phyloP scores from a whole-genome alignment of 176 grass and related monocot species.

The Oryza coarctata region DNA sequence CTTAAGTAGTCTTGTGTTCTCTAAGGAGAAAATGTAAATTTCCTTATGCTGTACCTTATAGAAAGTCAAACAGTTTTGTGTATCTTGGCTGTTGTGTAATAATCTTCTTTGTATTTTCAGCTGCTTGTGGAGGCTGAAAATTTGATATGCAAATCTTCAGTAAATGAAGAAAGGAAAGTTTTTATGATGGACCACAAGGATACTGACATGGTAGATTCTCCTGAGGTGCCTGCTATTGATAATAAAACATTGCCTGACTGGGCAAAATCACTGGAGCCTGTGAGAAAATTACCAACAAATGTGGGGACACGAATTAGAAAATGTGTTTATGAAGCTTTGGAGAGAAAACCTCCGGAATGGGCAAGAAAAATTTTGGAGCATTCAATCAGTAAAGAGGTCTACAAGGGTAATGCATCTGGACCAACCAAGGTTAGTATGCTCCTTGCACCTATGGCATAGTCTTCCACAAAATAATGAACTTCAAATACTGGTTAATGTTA shows the following conservation, averaged over 20 bases:
- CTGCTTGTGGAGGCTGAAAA: conserved; percentile 85
- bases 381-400: conserved; percentile 96
- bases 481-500: neutral
- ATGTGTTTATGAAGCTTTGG: conserved; percentile 87
- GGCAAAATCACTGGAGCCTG: conserved; percentile 87
- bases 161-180: conserved; percentile 58
- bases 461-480: conserved; percentile 15
- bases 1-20: neutral
- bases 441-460: neutral
- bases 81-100: conserved; percentile 29
- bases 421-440: conserved; percentile 79
- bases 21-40: conserved; percentile 3
- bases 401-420: conserved; percentile 97
- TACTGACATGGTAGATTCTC: conserved; percentile 48
- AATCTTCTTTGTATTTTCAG: conserved; percentile 68
- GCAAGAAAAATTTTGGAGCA: conserved; percentile 89
- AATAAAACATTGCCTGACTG: conserved; percentile 71
- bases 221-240: conserved; percentile 51
- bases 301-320: conserved; percentile 98
- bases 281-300: conserved; percentile 98
- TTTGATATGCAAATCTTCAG: conserved; percentile 57
- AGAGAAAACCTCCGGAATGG: conserved; percentile 91
- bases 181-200: conserved; percentile 76
- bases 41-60: conserved; percentile 23
- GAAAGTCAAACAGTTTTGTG: conserved; percentile 13